These are phyloP conservation scores for Bipolaris gigantea DNA, from an alignment of 2,329 filamentous ascomycete species.

Conservation along the genomic window DNA sequence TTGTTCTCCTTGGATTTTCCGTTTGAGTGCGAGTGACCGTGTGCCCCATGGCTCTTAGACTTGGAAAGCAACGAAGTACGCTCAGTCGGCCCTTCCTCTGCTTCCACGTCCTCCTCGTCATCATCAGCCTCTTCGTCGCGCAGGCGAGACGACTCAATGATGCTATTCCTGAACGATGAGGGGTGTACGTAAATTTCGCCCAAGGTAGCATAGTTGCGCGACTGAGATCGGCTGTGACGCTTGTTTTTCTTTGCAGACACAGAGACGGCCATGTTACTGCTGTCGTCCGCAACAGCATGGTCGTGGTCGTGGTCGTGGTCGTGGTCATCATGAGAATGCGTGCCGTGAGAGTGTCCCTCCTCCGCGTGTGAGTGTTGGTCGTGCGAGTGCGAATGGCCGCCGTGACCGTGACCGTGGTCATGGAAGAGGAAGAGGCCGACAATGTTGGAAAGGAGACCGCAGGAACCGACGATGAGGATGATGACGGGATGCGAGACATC, in stretches of 20 bases:
- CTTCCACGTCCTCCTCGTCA: constrained; percentile 54
- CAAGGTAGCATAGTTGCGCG: constrained; percentile 58
- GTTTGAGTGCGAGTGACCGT: constrained; percentile 14
- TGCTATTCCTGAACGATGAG: constrained; percentile 86
- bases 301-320: constrained; percentile 41
- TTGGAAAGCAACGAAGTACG: constrained; percentile 42
- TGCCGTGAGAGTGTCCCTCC: constrained; percentile 54
- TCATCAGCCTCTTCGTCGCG: constrained; percentile 58
- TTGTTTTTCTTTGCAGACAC: constrained; percentile 47
- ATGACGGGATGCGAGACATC: constrained; percentile 82
- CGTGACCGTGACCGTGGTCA: constrained; percentile 85
- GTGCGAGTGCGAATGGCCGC: constrained; percentile 55
- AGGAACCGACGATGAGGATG: constrained; percentile 84
- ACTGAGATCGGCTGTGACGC: constrained; percentile 63
- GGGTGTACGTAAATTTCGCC: constrained; percentile 82
- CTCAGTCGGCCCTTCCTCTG: constrained; percentile 46
- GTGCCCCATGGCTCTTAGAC: constrained; percentile 29
- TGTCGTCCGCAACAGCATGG: constrained; percentile 57
- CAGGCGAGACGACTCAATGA: constrained; percentile 78
- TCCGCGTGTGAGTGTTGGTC: constrained; percentile 52
- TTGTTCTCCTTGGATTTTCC: constrained; percentile 27
- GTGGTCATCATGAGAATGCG: constrained; percentile 43
- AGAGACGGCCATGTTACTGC: constrained; percentile 57
- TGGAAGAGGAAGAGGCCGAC: constrained; percentile 88
- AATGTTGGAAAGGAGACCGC: constrained; percentile 85